Percentiles rank a stretch among this genome's conserved stretches.
These are phyloP conservation scores for Draba incana DNA, from an alignment of 345 rosid species.

Conservation along the genomic window DNA sequence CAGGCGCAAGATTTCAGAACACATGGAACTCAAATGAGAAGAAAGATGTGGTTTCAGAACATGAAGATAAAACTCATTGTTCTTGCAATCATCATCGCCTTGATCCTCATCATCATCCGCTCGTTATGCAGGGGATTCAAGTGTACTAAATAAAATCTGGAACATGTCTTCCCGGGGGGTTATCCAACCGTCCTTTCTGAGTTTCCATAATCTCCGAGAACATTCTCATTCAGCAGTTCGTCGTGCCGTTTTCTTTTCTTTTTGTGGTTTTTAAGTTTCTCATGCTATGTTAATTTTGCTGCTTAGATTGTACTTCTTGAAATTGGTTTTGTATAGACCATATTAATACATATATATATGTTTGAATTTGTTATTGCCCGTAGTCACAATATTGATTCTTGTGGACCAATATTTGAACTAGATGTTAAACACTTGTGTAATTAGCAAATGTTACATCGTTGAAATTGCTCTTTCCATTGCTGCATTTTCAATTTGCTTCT, in stretches of 20 bases:
- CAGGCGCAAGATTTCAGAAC: conserved; percentile 92
- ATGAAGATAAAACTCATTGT: conserved; percentile 96
- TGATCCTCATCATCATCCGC: conserved; percentile 73
- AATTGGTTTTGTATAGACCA: conserved; percentile 41
- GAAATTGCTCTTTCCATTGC: neutral
- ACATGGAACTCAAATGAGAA: conserved; percentile 81
- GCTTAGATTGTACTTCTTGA: conserved; percentile 36
- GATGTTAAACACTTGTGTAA: neutral
- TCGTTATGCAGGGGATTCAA: conserved; percentile 91
- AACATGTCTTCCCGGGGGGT: conserved; percentile 18
- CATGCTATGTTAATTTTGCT: conserved; percentile 26
- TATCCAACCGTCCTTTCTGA: neutral
- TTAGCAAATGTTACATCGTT: neutral
- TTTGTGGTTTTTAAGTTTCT: conserved; percentile 30
- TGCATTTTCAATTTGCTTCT: neutral
- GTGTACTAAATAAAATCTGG: conserved; percentile 44
- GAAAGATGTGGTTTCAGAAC: conserved; percentile 95
- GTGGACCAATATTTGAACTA: too few relatives aligned
- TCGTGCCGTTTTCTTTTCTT: conserved; percentile 13
- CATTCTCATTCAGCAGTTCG: conserved; percentile 24
- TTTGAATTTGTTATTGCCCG: conserved; percentile 18
- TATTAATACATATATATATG: conserved; percentile 34
- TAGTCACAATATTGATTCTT: conserved; percentile 19
- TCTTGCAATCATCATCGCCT: conserved; percentile 65
- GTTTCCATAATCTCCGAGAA: conserved; percentile 27